Percentiles rank a stretch among this genome's conserved stretches.
Conservation (phyloP, 2,329 filamentous ascomycete genomes). For the Microdochium bolleyi region DNA sequence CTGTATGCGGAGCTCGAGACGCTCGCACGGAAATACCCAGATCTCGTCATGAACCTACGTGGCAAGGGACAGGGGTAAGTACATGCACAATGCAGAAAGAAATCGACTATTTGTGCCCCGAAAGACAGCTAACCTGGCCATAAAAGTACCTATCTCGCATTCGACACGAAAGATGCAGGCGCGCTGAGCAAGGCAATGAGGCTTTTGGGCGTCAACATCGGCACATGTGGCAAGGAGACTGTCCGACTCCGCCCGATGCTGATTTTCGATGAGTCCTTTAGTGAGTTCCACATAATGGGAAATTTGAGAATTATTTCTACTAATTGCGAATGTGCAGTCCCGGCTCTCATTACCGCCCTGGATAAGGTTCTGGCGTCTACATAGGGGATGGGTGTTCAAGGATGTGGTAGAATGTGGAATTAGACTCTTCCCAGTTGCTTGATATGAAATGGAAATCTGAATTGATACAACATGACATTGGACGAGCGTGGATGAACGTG, state of each 20-base stretch:
- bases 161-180: slow-evolving; percentile 64
- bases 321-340: not conserved
- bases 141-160: slow-evolving; percentile 74
- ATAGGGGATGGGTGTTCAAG: not conserved
- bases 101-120: not conserved
- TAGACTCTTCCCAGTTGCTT: not conserved
- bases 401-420: not conserved
- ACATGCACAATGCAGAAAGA: not conserved
- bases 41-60: slow-evolving; percentile 64
- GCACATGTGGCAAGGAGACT: slow-evolving; percentile 62
- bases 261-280: slow-evolving; percentile 56
- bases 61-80: slow-evolving; percentile 47
- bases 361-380: not conserved
- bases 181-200: slow-evolving; percentile 65
- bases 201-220: slow-evolving; percentile 66
- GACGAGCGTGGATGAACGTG: not conserved
- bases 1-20: slow-evolving; percentile 58
- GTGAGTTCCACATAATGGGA: not conserved
- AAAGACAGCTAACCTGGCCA: not conserved
- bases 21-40: slow-evolving; percentile 58
- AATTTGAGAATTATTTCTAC: not conserved
- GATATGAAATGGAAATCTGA: not conserved
- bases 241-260: slow-evolving; percentile 73
- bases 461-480: not conserved
- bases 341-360: not conserved